Evolutionary conservation across 257 asterid species (phyloP).

Genomic region (Eustoma russellianum): DNA sequence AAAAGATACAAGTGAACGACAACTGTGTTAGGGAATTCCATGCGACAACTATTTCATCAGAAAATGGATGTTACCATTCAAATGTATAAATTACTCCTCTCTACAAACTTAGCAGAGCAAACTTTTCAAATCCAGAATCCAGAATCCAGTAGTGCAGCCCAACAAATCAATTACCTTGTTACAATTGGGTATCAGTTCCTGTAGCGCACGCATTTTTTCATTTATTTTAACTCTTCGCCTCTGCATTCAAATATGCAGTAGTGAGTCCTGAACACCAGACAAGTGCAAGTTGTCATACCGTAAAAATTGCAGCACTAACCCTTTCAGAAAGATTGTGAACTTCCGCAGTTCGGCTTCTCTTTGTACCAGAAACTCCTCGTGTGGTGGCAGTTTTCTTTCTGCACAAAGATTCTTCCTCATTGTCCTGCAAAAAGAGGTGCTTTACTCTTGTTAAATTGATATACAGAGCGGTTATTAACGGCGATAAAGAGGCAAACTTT

Average conservation of each 20-base stretch:
- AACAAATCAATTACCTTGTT: constrained; percentile 50
- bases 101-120: no score
- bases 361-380: constrained; percentile 55
- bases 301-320: constrained; percentile 38
- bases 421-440: constrained; percentile 43
- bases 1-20: constrained; percentile 7
- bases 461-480: constrained; percentile 6
- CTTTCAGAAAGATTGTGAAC: constrained; percentile 95
- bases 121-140: no score
- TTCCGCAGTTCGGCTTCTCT: constrained; percentile 96
- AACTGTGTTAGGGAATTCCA: background rate
- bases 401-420: constrained; percentile 61
- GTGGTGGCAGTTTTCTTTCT: constrained; percentile 31
- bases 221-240: constrained; percentile 88
- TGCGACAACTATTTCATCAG: background rate
- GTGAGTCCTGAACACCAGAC: constrained; percentile 1
- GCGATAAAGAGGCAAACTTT: no score
- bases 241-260: constrained; percentile 33
- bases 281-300: constrained; percentile 1
- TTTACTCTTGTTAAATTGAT: background rate
- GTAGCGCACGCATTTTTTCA: constrained; percentile 96
- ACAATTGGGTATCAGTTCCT: constrained; percentile 97
- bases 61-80: no score
- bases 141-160: no score
- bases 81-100: no score